A percentile compares a stretch with the other conserved stretches of the same genome.
Conservation (phyloP, 768 basidiomycete species). For the Podaxis carcinomalis region DNA sequence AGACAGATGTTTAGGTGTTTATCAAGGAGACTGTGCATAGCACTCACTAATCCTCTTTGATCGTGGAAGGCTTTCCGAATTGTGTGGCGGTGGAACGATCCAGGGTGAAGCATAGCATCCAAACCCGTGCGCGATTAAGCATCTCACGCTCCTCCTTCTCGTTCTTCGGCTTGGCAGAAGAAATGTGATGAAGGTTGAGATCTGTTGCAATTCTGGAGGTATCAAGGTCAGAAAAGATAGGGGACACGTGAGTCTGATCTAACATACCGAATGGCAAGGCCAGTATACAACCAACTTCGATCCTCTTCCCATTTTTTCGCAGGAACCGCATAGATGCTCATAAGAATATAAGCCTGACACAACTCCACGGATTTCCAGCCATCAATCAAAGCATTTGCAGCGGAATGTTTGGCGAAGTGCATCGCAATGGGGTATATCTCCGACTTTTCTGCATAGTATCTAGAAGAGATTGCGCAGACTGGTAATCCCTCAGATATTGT, state of each 20-base stretch:
- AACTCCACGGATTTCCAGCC: constrained; percentile 86
- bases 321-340: constrained; percentile 78
- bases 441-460: constrained; percentile 74
- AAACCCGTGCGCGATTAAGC: constrained; percentile 79
- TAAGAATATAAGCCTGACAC: constrained; percentile 87
- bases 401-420: constrained; percentile 84
- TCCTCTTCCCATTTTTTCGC: constrained; percentile 88
- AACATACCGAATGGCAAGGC: constrained; percentile 71
- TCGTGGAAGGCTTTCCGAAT: constrained; percentile 85
- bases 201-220: constrained; percentile 77
- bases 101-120: constrained; percentile 88
- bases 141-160: constrained; percentile 81
- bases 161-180: constrained; percentile 54
- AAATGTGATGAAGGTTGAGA: constrained; percentile 74
- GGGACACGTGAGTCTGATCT: not conserved
- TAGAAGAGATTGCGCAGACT: constrained; percentile 85
- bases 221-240: constrained; percentile 1
- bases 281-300: constrained; percentile 85
- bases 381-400: constrained; percentile 75
- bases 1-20: not conserved
- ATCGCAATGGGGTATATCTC: constrained; percentile 86
- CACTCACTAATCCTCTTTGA: constrained; percentile 77
- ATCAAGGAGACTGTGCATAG: not conserved
- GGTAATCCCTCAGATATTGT: constrained; percentile 7
- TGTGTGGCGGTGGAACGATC: constrained; percentile 86